phyloP scores from a whole-genome alignment of 176 grass and related monocot genomes.

The Oryza australiensis region DNA sequence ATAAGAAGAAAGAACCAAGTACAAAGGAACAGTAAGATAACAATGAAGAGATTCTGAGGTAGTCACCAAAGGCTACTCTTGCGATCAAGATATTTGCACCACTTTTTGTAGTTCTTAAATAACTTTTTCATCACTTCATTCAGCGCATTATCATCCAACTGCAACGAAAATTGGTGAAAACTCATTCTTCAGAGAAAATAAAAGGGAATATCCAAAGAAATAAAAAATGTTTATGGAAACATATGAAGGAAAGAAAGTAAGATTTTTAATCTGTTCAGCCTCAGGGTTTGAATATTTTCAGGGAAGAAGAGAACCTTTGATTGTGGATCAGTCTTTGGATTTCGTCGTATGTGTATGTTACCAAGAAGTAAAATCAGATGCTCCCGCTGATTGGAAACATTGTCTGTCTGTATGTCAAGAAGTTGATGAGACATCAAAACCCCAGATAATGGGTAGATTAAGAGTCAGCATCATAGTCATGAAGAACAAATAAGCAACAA shows the following conservation, averaged over 20 bases:
- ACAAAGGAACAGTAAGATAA: constrained; percentile 24
- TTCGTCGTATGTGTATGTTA: constrained; percentile 77
- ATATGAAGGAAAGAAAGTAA: constrained; percentile 19
- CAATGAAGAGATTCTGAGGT: constrained; percentile 3
- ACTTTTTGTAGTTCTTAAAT: constrained; percentile 94
- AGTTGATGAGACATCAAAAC: constrained; percentile 37
- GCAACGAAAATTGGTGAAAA: constrained; percentile 20
- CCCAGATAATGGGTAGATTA: constrained; percentile 21
- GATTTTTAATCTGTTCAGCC: constrained; percentile 20
- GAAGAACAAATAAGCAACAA: constrained; percentile 28
- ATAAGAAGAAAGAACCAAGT: not conserved
- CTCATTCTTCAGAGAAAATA: constrained; percentile 18
- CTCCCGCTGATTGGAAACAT: constrained; percentile 93
- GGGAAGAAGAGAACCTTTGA: constrained; percentile 59
- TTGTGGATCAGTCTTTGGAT: constrained; percentile 61
- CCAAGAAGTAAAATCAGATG: constrained; percentile 94
- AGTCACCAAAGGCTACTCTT: constrained; percentile 89
- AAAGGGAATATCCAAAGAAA: constrained; percentile 27
- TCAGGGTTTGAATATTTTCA: constrained; percentile 20
- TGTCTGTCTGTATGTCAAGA: constrained; percentile 78
- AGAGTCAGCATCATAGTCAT: constrained; percentile 19
- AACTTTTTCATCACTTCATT: constrained; percentile 86
- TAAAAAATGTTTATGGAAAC: not conserved
- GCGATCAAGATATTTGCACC: constrained; percentile 85
- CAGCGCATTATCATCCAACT: constrained; percentile 83